phyloP scores from a whole-genome alignment of 2,329 filamentous ascomycete species.

The Aspergillus pseudonomiae region DNA sequence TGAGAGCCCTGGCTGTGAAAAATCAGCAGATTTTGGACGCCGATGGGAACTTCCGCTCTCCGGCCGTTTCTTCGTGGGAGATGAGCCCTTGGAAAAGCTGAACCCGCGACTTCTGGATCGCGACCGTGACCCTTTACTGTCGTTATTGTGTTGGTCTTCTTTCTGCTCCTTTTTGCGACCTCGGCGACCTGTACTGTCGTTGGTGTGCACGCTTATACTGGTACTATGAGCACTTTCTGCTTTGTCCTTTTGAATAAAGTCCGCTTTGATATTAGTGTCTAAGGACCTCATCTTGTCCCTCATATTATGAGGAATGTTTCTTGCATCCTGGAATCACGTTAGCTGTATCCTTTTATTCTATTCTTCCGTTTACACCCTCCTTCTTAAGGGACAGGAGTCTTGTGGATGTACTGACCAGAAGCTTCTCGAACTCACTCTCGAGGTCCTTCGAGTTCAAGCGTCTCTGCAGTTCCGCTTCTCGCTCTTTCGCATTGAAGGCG shows the following conservation, averaged over 20 bases:
- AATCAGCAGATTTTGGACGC: conserved; percentile 72
- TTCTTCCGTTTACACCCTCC: background rate
- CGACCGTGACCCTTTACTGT: conserved; percentile 50
- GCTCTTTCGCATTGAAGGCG: conserved; percentile 60
- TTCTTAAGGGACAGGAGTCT: background rate
- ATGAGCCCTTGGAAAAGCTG: conserved; percentile 71
- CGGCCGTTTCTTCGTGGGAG: conserved; percentile 74
- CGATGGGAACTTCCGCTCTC: conserved; percentile 67
- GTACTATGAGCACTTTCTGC: conserved; percentile 62
- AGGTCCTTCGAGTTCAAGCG: conserved; percentile 56
- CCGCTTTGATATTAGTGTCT: conserved; percentile 87
- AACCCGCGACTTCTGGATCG: conserved; percentile 74
- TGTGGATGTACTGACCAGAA: conserved; percentile 53
- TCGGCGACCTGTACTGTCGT: conserved; percentile 35
- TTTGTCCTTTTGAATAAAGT: conserved; percentile 91
- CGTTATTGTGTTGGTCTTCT: conserved; percentile 44
- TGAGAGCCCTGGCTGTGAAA: conserved; percentile 65
- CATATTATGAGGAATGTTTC: conserved; percentile 93
- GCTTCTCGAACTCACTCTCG: conserved; percentile 65
- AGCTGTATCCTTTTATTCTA: background rate
- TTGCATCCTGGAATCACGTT: conserved; percentile 65
- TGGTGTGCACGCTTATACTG: conserved; percentile 34
- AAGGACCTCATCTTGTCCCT: conserved; percentile 92
- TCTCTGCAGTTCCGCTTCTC: conserved; percentile 48
- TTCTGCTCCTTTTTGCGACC: conserved; percentile 48